Evolutionary conservation across 2,329 filamentous ascomycete species (phyloP).

Genomic region (Coniochaeta hoffmannii): DNA sequence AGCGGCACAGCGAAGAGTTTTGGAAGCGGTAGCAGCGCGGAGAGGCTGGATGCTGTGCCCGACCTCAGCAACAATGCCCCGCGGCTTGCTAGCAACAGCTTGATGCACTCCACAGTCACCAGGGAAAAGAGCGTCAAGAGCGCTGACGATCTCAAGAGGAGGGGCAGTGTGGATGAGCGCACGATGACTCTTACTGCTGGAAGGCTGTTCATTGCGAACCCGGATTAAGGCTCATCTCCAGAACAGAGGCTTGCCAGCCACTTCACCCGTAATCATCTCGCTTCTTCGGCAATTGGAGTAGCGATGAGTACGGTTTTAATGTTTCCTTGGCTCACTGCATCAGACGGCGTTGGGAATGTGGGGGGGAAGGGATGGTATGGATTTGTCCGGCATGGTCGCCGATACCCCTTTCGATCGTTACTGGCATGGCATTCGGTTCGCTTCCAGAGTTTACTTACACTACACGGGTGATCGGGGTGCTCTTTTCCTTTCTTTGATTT

Average conservation of each 20-base stretch:
- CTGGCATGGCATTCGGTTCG: not conserved
- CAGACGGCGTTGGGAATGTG: not conserved
- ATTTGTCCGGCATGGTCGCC: not conserved
- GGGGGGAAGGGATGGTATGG: not conserved
- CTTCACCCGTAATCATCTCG: not conserved
- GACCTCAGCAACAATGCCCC: slow-evolving; percentile 41
- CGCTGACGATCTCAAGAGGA: slow-evolving; percentile 63
- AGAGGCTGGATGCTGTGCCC: slow-evolving; percentile 52
- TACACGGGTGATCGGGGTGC: not conserved
- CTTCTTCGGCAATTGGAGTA: not conserved
- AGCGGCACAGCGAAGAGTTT: slow-evolving; percentile 44
- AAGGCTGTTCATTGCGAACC: slow-evolving; percentile 79
- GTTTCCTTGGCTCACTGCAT: not conserved
- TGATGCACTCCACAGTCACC: slow-evolving; percentile 48
- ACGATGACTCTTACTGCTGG: slow-evolving; percentile 67
- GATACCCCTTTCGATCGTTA: not conserved
- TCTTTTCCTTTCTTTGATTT: not conserved
- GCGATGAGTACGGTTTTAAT: not conserved
- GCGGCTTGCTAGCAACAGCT: slow-evolving; percentile 50
- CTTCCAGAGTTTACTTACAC: not conserved
- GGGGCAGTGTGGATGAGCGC: slow-evolving; percentile 78
- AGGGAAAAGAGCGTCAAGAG: slow-evolving; percentile 60
- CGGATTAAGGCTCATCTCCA: slow-evolving; percentile 43
- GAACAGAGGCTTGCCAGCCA: not conserved
- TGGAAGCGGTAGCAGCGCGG: slow-evolving; percentile 48